Conservation (phyloP, 1,139 yeast species). For the Keqinozyma sinolaborantium region DNA sequence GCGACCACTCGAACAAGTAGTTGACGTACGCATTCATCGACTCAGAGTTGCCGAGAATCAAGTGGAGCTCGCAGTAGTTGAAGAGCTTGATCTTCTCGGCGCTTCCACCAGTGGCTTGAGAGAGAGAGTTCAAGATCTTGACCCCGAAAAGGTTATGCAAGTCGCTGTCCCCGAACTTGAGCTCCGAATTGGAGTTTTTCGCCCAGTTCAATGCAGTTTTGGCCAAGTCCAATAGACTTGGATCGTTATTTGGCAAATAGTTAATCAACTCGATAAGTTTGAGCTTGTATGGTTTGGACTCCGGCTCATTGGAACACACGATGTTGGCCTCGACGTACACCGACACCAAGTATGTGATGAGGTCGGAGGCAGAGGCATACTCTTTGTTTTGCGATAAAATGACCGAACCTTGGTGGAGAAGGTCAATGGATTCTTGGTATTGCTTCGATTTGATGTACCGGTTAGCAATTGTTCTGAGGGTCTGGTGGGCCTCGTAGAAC, state of each 20-base stretch:
- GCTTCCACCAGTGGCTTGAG: conserved; percentile 23
- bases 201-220: conserved; percentile 69
- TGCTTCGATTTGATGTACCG: conserved; percentile 71
- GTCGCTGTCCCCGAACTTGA: conserved; percentile 69
- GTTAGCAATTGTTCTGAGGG: conserved; percentile 82
- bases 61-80: conserved; percentile 49
- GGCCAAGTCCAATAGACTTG: conserved; percentile 62
- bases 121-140: conserved; percentile 41
- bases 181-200: conserved; percentile 31
- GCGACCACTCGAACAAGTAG: conserved; percentile 58
- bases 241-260: conserved; percentile 60
- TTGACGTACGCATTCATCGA: conserved; percentile 52
- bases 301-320: conserved; percentile 14
- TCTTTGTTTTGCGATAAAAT: conserved; percentile 67
- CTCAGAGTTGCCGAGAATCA: conserved; percentile 65
- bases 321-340: conserved; percentile 53
- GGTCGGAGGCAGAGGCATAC: conserved; percentile 77
- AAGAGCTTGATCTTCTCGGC: conserved; percentile 34
- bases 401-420: conserved; percentile 67
- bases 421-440: conserved; percentile 66
- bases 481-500: conserved; percentile 93
- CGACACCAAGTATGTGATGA: conserved; percentile 70
- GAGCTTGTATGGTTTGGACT: conserved; percentile 35
- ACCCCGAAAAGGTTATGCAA: conserved; percentile 74
- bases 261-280: conserved; percentile 30